phyloP scores from a whole-genome alignment of 1,284 basidiomycete species.

The Somion occarium region DNA sequence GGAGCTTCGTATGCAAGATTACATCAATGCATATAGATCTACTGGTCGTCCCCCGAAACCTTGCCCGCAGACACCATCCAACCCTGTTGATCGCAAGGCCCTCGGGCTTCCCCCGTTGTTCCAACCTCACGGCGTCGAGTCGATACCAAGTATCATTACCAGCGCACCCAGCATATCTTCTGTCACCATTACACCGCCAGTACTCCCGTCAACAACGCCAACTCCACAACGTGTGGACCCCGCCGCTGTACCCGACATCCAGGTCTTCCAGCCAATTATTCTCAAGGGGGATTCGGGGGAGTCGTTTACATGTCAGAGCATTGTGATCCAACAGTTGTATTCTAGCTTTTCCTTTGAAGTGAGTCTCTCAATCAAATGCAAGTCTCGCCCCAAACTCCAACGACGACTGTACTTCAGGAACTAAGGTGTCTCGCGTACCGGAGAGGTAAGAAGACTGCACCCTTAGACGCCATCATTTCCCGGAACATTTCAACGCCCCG shows the following conservation, averaged over 20 bases:
- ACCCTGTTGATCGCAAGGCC: slow-evolving; percentile 30
- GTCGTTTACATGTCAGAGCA: slow-evolving; percentile 22
- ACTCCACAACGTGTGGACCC: slow-evolving; percentile 1
- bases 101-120: slow-evolving; percentile 42
- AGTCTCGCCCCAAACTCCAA: background rate
- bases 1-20: slow-evolving; percentile 46
- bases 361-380: slow-evolving; percentile 13
- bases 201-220: background rate
- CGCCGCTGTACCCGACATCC: slow-evolving; percentile 28
- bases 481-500: too few species aligned
- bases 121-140: slow-evolving; percentile 31
- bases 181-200: slow-evolving; percentile 8
- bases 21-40: slow-evolving; percentile 36
- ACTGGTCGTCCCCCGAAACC: slow-evolving; percentile 41
- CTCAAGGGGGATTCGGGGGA: slow-evolving; percentile 5
- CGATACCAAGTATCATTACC: background rate
- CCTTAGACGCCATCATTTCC: slow-evolving; percentile 8
- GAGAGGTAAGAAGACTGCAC: slow-evolving; percentile 18
- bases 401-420: too few species aligned
- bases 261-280: slow-evolving; percentile 26
- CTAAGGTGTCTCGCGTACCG: slow-evolving; percentile 21
- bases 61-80: slow-evolving; percentile 34
- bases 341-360: slow-evolving; percentile 37
- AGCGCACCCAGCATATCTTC: slow-evolving; percentile 10
- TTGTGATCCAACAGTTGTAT: slow-evolving; percentile 32